Evolutionary conservation across 176 grass and related monocot species (phyloP), one percentile per base, ranked within the genome.

Genomic region (Miscanthus lutarioriparius): DNA sequence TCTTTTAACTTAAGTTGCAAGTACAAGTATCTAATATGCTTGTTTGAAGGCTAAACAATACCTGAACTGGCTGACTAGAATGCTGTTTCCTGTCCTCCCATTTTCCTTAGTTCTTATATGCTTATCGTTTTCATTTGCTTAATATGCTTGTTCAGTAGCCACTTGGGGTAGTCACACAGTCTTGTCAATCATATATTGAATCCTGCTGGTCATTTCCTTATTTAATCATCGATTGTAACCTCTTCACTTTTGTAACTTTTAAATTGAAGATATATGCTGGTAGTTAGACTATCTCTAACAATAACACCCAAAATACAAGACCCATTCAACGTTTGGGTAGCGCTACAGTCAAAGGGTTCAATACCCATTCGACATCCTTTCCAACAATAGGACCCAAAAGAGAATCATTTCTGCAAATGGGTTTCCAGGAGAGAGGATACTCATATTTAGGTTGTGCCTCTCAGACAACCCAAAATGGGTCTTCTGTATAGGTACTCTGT

Each of bases 21-120:
- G n/a, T n/a, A n/a, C n/a, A n/a, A 69, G 49, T 80, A 88, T 3
- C 58, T 86, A 76, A 80, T 78, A 76, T 58, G 27, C 47, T 70
- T 83, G 59, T 78, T 66, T 49, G 67, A 62, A 43, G 26, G 33
- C 49, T 67, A 84, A 63, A 64, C 10, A 80, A 47, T 23, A 81
- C 39, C 14, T 59, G 3, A 32, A 44, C 9, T 65, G 13, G 53
- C 43, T 73, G 71, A 85, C 26, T 66, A 81, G 37, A 74, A 67
- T 74, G 36, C 25, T 89, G 28, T 71, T 85, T 48, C 12, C 61
- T 76, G 45, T 81, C 39, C 7, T 23, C 43, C 4, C 1, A 1
- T 71, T 38, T 72, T 80, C 39, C 56, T 63, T 69, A 25, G 19
- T 53, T 84, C 15, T 10, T 44, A 23, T 25, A 47, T 70, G 40